Base-by-base conservation (phyloP, 176 grass and related monocot genomes). In the Oryza longistaminata region DNA sequence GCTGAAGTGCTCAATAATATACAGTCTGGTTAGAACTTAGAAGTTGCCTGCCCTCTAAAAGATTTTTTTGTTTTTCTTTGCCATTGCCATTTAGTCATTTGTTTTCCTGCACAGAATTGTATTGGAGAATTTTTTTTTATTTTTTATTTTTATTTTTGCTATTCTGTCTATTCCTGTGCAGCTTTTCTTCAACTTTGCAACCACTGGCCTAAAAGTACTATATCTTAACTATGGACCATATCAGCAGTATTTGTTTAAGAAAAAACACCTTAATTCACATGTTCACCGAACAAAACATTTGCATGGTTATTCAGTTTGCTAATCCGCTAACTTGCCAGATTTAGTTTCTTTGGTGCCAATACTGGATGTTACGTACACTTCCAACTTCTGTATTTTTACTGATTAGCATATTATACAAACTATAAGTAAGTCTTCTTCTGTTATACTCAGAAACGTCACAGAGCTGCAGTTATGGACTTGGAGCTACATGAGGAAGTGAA, bases 401-500 rank as follows among this genome's bases (percentile, higher is more conserved):
- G n/a, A 49, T 80, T 88, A 70, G 42, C 44, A 19, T 66, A 52
- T 50, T 75, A 12, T 37, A 15, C 22, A 44, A 29, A 76, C 6
- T n/a, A 19, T 33, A 85, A 39, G 48, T 64, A 48, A 69, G 34
- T 55, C 71, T 86, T 84, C 13, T 66, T 90, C 7, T 2, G 39
- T 78, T 91, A 48, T 71, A 66, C 45, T 85, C 55, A 98, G 96
- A 98, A 98, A 87, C 96, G 96, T 25, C 55, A 80, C 67, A 92
- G 83, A 78, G 68, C 81, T 27, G 67, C 83, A 66, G 72, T 78
- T 76, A 44, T 62, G 34, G 96, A 98, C 83, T 90, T 98, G 75
- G 87, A 95, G 83, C 83, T 92, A 69, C 78, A 93, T 19, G 85
- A 98, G 82, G 86, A 90, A 87, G 96, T 98, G 84, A 89, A 79